Conservation (phyloP, 306 rosid species). For the Rubus idaeus region DNA sequence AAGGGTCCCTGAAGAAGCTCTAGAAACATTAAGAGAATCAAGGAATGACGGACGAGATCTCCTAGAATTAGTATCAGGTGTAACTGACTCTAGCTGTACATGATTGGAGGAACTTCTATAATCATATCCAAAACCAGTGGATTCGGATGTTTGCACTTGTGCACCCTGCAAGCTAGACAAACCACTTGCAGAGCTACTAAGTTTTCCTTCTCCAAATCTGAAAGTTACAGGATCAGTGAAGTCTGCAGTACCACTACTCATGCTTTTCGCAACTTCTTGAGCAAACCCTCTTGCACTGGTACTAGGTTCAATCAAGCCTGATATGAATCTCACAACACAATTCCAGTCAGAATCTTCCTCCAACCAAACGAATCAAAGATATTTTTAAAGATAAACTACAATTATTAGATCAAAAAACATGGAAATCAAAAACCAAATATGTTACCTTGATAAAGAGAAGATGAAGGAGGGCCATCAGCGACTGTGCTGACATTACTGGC, state of each 20-base stretch:
- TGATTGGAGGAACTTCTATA: constrained; percentile 44
- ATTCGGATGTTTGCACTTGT: constrained; percentile 43
- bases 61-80: constrained; percentile 59
- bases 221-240: constrained; percentile 39
- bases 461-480: constrained; percentile 35
- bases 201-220: constrained; percentile 38
- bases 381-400: neutral
- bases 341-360: constrained; percentile 18
- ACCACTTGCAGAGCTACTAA: constrained; percentile 34
- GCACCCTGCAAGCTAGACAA: constrained; percentile 37
- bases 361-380: constrained; percentile 18
- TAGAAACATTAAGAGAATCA: constrained; percentile 65
- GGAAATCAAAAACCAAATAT: constrained; percentile 20
- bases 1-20: constrained; percentile 53
- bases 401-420: neutral
- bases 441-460: constrained; percentile 58
- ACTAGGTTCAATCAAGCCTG: constrained; percentile 32
- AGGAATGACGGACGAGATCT: constrained; percentile 88
- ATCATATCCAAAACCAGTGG: constrained; percentile 39
- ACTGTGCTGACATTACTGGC: constrained; percentile 40
- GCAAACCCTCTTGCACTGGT: constrained; percentile 24
- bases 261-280: constrained; percentile 39
- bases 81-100: constrained; percentile 36
- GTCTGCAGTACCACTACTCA: constrained; percentile 33
- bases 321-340: constrained; percentile 25